These are phyloP conservation scores for Dactylellina drechsleri DNA, from an alignment of 2,329 filamentous ascomycete genomes.

Conservation along the genomic window DNA sequence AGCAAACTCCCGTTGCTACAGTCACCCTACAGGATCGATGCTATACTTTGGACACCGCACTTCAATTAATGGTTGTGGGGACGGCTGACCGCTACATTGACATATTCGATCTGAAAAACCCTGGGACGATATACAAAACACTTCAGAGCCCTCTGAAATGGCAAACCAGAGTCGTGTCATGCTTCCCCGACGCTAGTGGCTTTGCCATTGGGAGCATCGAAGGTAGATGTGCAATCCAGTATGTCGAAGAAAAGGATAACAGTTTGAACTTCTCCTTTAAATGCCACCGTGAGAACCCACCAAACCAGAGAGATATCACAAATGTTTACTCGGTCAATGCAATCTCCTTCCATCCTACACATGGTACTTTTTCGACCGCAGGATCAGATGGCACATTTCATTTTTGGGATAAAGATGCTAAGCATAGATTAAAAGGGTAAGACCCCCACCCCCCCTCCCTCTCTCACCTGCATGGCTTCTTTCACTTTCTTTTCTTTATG, in stretches of 20 bases:
- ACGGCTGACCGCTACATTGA: conserved; percentile 97
- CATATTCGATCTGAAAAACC: conserved; percentile 88
- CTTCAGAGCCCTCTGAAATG: conserved; percentile 96
- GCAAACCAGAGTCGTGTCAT: conserved; percentile 95
- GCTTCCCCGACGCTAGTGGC: conserved; percentile 88
- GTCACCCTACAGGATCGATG: conserved; percentile 78
- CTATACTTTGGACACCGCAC: conserved; percentile 90
- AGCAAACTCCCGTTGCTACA: conserved; percentile 72
- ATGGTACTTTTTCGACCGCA: conserved; percentile 98
- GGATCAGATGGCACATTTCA: conserved; percentile 96
- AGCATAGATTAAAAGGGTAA: conserved; percentile 82
- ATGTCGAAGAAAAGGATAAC: conserved; percentile 94
- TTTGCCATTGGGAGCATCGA: conserved; percentile 98
- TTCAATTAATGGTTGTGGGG: conserved; percentile 87
- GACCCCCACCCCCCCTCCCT: neutral
- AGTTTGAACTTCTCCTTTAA: conserved; percentile 96
- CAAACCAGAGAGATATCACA: conserved; percentile 73
- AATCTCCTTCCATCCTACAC: conserved; percentile 95
- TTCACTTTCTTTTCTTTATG: too few relatives aligned
- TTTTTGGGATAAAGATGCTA: conserved; percentile 94
- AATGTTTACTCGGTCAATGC: conserved; percentile 96
- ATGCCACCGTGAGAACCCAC: conserved; percentile 86
- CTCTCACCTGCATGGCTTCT: neutral
- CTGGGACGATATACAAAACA: conserved; percentile 92
- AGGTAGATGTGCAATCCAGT: conserved; percentile 96